These are phyloP conservation scores for Raffaelea albimanens DNA, from an alignment of 2,329 filamentous ascomycete species.

Conservation along the genomic window DNA sequence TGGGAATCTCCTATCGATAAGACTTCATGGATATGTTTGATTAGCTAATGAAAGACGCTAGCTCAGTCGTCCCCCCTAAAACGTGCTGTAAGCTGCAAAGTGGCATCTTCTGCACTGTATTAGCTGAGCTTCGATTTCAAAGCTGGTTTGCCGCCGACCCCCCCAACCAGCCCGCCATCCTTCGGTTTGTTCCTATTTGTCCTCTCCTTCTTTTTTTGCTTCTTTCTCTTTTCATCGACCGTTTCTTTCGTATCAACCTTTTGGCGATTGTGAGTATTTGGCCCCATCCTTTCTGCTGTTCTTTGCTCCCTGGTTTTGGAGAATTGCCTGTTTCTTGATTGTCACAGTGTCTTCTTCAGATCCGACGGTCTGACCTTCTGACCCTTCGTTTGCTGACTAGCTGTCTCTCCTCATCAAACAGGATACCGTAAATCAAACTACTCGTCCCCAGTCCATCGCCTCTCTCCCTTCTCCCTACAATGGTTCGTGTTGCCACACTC, in stretches of 20 bases:
- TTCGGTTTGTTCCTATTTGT: neutral
- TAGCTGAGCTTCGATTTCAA: neutral
- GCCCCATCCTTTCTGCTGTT: no score
- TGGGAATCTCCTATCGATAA: no score
- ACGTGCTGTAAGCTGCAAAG: constrained; percentile 11
- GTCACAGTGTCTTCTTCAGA: no score
- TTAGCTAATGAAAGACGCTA: no score
- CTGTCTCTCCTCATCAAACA: neutral
- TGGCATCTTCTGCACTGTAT: constrained; percentile 9
- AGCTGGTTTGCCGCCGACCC: neutral
- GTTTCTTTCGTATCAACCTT: no score
- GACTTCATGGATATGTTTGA: no score
- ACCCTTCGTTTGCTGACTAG: neutral
- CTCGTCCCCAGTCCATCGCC: neutral
- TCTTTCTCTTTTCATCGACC: neutral
- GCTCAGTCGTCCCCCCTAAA: no score
- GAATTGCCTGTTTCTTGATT: no score
- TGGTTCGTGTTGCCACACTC: constrained; percentile 53
- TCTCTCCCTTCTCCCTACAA: constrained; percentile 18
- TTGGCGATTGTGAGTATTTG: no score
- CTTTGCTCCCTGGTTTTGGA: no score
- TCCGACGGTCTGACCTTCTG: no score
- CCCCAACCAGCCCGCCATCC: no score
- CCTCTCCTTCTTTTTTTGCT: neutral
- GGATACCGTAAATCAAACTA: neutral